Base-by-base conservation (phyloP, 805 yeast genomes). In the Candida sithepensis region DNA sequence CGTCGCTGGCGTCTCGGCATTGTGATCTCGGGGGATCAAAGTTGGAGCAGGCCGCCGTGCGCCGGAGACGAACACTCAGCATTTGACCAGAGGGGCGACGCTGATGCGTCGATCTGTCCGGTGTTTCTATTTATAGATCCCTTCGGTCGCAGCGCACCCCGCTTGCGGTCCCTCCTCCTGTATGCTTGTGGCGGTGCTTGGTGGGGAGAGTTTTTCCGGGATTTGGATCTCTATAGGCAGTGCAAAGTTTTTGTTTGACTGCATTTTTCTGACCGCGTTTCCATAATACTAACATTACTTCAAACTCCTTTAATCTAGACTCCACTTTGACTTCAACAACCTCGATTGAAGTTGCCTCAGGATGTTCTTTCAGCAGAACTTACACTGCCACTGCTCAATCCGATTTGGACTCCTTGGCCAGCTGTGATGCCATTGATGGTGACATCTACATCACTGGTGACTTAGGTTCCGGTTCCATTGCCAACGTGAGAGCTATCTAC, bases 381-480 rank as follows among this genome's bases (percentile, higher is more conserved):
- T 74, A 73, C 55, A 87, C 96, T 45, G 96, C 89, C 59, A 81
- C 94, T 46, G 79, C 83, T 39, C 89, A 90, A 70, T 59, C 86
- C 28, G 91, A 89, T 58, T 81, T 92, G 64, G 96, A 89, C 60
- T 62, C 67, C 23, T 78, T 85, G 46, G 69, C 88, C 43, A 74
- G 82, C 41, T 94, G 99, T 81, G 68, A 78, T 34, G 85, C 89
- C 53, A 76, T 94, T 57, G 78, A 79, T 54, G 98, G 97, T 77
- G 84, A 84, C 67, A 72, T 94, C 60, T 68, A 73, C 70, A 77
- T 92, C 64, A 63, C 77, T 48, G 91, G 91, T 72, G 74, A 70
- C 54, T 68, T 84, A 52, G 83, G 81, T 55, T 58, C 78, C 50
- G 84, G 84, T 57, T 76, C 83, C 49, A 73, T 94, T 61, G 84